Base-by-base conservation (phyloP, 2,329 filamentous ascomycete species). In the Lasiodiplodia sp. region DNA sequence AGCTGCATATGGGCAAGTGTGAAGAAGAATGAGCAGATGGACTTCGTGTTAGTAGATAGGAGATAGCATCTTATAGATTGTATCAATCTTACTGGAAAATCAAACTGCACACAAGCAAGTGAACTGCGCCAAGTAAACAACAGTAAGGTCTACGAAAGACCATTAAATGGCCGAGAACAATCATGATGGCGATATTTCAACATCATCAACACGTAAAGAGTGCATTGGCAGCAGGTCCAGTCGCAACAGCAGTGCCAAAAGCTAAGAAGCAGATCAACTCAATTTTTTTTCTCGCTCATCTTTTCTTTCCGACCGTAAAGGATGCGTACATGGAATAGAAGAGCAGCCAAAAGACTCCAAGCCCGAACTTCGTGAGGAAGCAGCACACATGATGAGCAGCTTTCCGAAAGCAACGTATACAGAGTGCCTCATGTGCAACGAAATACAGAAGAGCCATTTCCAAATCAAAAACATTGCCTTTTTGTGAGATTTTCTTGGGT, bases 391-490 rank as follows among this genome's bases (percentile, higher is more conserved):
- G 18, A 21, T 11, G 18, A 47, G 10, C 8, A 47, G 18, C 44
- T 47, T 47, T 21, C n/a, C 44, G n/a, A 47, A 47, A 47, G n/a
- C 44, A 47, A 21, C n/a, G 44, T 21, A 47, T 14, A 56, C 52
- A 37, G 34, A 18, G 10, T 7, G 34, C 51, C 51, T 21, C 44
- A 1, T n/a, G 8, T 21, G 44, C 7, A 47, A 31, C 18, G 40
- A 23, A 18, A 18, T 23, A 49, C 11, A 10, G 49, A 49, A 25
- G 16, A 44, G 12, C 21, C 14, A 12, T 34, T 8, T 31, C 18
- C 2, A 51, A 63, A 63, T 51, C 40, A 51, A 49, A 63, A 63
- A 10, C 40, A 63, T 51, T 37, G 49, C 58, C 25, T 63, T 51
- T 60, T 63, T 23, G 58, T 51, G 28, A 31, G 49, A 51, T 63